These are phyloP conservation scores for Gossypioides kirkii DNA, from an alignment of 345 rosid genomes.

Conservation along the genomic window DNA sequence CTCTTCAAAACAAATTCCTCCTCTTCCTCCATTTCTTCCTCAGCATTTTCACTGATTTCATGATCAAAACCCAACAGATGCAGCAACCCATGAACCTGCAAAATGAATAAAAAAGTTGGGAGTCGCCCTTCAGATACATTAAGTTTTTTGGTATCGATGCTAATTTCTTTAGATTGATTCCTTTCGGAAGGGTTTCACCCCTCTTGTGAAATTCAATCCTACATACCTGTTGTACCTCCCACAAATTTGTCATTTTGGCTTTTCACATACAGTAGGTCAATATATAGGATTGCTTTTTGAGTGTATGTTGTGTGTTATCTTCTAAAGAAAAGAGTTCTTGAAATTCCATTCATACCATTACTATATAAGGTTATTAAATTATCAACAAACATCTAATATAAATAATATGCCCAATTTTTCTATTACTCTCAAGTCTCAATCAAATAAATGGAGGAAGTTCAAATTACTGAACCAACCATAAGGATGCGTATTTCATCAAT, in stretches of 20 bases:
- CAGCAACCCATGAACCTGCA: slow-evolving; percentile 87
- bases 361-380: neutral
- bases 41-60: slow-evolving; percentile 88
- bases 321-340: neutral
- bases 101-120: neutral
- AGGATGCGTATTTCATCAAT: slow-evolving; percentile 92
- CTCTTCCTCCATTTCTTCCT: slow-evolving; percentile 90
- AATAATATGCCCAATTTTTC: neutral
- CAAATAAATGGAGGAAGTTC: slow-evolving; percentile 9
- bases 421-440: neutral
- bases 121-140: neutral
- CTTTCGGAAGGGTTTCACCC: neutral
- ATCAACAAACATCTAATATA: slow-evolving; percentile 8
- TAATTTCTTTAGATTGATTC: neutral
- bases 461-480: slow-evolving; percentile 39
- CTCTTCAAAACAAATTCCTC: slow-evolving; percentile 67
- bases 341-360: neutral
- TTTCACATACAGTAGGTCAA: neutral
- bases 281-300: neutral
- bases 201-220: neutral
- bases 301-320: neutral
- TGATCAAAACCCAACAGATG: slow-evolving; percentile 97
- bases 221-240: neutral
- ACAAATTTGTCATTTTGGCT: neutral
- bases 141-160: neutral